These are phyloP conservation scores for Rhynchospora breviuscula DNA, from an alignment of 176 grass and related monocot genomes.

Conservation along the genomic window DNA sequence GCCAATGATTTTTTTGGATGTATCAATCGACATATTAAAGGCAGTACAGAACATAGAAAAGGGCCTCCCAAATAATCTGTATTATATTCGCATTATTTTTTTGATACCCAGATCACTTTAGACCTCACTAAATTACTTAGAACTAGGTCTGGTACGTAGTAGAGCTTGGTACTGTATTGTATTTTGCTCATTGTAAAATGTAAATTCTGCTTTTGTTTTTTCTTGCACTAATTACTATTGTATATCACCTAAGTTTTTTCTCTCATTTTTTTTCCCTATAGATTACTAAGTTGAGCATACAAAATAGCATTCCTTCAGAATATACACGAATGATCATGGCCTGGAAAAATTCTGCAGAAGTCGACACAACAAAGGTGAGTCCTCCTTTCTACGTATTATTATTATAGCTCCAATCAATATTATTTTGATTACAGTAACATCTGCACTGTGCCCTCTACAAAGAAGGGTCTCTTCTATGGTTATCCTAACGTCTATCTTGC, in stretches of 20 bases:
- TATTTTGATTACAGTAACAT: neutral
- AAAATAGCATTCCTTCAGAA: conserved; percentile 56
- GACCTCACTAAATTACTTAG: no score
- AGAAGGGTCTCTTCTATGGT: neutral
- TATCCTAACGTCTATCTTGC: neutral
- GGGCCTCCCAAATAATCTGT: no score
- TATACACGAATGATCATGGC: conserved; percentile 74
- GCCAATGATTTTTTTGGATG: no score
- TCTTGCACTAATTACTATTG: neutral
- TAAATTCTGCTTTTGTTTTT: neutral
- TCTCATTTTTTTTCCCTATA: conserved; percentile 23
- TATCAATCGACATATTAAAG: neutral
- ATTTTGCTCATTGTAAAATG: neutral
- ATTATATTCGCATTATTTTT: no score
- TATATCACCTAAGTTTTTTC: neutral
- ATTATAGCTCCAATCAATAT: neutral
- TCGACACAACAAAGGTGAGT: conserved; percentile 48
- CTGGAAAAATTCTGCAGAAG: conserved; percentile 49
- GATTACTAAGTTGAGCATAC: conserved; percentile 70
- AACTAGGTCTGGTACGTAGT: neutral
- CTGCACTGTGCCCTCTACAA: neutral
- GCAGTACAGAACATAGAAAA: neutral
- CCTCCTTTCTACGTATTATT: neutral
- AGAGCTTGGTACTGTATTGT: neutral
- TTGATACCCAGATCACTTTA: no score